phyloP scores from a whole-genome alignment of 495 filamentous ascomycete species.

The Hapsidospora chrysogenum region DNA sequence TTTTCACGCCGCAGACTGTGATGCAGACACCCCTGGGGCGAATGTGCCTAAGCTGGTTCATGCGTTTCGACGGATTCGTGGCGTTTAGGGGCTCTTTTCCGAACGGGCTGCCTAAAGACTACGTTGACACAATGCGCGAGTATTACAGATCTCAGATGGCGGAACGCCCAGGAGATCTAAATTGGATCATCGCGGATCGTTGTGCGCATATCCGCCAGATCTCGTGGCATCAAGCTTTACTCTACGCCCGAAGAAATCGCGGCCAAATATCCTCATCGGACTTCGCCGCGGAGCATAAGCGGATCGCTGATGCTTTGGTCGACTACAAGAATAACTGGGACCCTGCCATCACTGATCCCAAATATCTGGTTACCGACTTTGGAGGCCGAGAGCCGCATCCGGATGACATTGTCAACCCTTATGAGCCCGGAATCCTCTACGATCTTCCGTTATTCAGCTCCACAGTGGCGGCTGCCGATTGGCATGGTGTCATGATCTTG shows the following conservation, averaged over 20 bases:
- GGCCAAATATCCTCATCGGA: slow-evolving; percentile 43
- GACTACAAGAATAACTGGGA: slow-evolving; percentile 41
- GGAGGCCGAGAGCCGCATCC: slow-evolving; percentile 29
- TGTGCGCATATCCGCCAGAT: slow-evolving; percentile 54
- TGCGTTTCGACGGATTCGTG: slow-evolving; percentile 72
- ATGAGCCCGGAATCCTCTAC: slow-evolving; percentile 48
- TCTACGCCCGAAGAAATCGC: slow-evolving; percentile 57
- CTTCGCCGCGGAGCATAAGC: slow-evolving; percentile 44
- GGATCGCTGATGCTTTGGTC: slow-evolving; percentile 34
- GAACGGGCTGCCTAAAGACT: slow-evolving; percentile 57
- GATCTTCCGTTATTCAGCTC: slow-evolving; percentile 46
- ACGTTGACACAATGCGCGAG: slow-evolving; percentile 53
- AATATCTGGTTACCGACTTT: slow-evolving; percentile 42
- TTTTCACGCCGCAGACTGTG: slow-evolving; percentile 64
- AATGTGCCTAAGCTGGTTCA: slow-evolving; percentile 71
- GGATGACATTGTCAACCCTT: slow-evolving; percentile 58
- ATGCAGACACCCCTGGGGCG: slow-evolving; percentile 50
- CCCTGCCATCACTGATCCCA: slow-evolving; percentile 36
- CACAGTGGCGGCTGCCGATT: slow-evolving; percentile 63
- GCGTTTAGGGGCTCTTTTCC: slow-evolving; percentile 68
- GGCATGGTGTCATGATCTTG: slow-evolving; percentile 64
- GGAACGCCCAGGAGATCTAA: slow-evolving; percentile 43
- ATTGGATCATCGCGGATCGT: slow-evolving; percentile 46
- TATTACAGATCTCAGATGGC: slow-evolving; percentile 42
- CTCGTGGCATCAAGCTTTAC: slow-evolving; percentile 60